These are phyloP conservation scores for Trypanosoma brucei DNA, from an alignment of 208 protist genomes.

Conservation along the genomic window DNA sequence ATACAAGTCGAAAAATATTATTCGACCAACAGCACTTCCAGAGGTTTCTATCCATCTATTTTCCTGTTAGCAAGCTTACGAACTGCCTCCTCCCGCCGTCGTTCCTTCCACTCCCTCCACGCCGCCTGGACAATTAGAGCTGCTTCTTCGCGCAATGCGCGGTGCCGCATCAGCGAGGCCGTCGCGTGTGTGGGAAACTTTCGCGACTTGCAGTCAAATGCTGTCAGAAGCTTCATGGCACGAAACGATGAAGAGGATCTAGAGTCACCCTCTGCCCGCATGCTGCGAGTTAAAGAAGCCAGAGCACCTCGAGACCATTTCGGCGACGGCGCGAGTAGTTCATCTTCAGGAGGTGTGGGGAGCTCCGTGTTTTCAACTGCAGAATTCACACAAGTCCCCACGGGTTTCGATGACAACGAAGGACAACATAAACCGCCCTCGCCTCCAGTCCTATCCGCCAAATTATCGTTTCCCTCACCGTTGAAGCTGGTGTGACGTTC, in stretches of 20 bases:
- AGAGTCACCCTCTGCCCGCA: background rate
- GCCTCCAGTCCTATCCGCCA: background rate
- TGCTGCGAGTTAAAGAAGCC: background rate
- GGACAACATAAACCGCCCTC: background rate
- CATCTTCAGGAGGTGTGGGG: too few relatives aligned
- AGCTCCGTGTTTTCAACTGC: too few relatives aligned
- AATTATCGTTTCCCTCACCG: background rate
- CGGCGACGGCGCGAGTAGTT: background rate
- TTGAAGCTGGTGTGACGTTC: background rate
- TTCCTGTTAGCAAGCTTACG: background rate
- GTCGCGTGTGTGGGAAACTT: background rate
- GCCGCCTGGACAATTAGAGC: constrained; percentile 51
- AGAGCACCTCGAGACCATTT: background rate
- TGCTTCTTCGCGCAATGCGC: constrained; percentile 43
- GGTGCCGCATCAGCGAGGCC: constrained; percentile 17
- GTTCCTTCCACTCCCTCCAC: constrained; percentile 27
- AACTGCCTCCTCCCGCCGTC: constrained; percentile 4
- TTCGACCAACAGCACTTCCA: too few relatives aligned
- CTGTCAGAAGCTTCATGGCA: background rate
- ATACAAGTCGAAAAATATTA: too few relatives aligned
- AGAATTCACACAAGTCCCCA: too few relatives aligned
- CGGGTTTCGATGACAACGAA: too few relatives aligned
- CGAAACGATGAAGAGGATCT: background rate
- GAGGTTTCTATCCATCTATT: too few relatives aligned
- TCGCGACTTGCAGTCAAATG: background rate